Percentiles rank a stretch among this genome's conserved stretches.
phyloP scores from a whole-genome alignment of 257 asterid genomes.

The Solanum tacnaense region DNA sequence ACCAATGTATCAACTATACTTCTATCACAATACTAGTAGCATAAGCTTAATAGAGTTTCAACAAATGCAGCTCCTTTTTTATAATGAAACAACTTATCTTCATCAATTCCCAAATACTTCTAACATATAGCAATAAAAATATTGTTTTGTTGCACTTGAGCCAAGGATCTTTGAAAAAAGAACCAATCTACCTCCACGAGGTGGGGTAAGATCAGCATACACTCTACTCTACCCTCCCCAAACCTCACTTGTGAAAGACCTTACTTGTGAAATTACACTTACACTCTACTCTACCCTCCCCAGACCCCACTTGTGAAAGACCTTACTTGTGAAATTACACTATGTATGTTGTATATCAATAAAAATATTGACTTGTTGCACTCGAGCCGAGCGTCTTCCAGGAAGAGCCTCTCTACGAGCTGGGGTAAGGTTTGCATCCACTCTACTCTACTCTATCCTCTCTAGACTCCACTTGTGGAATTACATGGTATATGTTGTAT shows the following conservation, averaged over 20 bases:
- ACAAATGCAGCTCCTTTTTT: neutral
- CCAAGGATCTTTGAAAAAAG: neutral
- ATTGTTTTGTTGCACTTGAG: neutral
- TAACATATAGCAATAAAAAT: neutral
- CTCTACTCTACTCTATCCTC: neutral
- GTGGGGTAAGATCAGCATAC: neutral
- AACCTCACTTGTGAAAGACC: neutral
- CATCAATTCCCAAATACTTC: neutral
- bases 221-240: neutral
- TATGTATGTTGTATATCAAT: too few relatives aligned
- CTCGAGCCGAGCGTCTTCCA: too few relatives aligned
- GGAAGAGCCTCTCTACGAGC: too few relatives aligned
- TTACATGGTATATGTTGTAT: neutral
- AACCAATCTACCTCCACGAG: too few relatives aligned
- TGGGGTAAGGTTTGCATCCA: too few relatives aligned
- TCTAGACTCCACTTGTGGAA: fast-evolving
- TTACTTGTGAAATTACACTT: too few relatives aligned
- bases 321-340: too few relatives aligned
- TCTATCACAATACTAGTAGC: neutral
- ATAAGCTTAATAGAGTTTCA: neutral
- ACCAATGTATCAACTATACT: neutral
- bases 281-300: too few relatives aligned
- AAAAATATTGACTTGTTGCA: too few relatives aligned
- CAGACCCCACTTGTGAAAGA: too few relatives aligned
- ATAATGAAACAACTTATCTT: neutral